Conservation (phyloP, 2,329 filamentous ascomycete species). For the Lizonia empirigonia region DNA sequence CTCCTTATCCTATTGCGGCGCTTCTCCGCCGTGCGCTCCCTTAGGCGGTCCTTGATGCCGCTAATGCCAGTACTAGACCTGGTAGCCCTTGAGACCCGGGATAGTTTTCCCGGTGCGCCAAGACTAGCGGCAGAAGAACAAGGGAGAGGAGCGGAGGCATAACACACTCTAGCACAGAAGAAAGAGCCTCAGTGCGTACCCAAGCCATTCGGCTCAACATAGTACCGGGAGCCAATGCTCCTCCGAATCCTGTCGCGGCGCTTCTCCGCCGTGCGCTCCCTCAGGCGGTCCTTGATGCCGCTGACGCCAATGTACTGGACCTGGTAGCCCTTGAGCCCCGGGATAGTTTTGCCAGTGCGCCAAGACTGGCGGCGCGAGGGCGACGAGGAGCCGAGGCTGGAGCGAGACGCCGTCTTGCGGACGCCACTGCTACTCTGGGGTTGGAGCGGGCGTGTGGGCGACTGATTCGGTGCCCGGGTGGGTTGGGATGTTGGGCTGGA, state of each 20-base stretch:
- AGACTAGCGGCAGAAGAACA: too few species aligned
- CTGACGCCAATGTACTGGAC: constrained; percentile 59
- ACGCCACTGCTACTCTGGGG: constrained; percentile 25
- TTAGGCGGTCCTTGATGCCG: constrained; percentile 56
- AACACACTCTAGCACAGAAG: constrained; percentile 2
- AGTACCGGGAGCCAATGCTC: constrained; percentile 58
- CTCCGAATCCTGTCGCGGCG: constrained; percentile 59
- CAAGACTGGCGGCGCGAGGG: constrained; percentile 31
- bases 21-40: too few species aligned
- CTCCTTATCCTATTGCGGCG: too few species aligned
- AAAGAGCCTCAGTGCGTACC: constrained; percentile 7
- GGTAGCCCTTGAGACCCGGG: constrained; percentile 52
- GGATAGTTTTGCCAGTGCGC: constrained; percentile 44
- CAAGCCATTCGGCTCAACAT: constrained; percentile 31
- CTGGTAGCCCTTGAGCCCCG: constrained; percentile 53
- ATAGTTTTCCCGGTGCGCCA: too few species aligned
- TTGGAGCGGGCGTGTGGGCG: constrained; percentile 29
- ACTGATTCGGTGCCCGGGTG: constrained; percentile 31
- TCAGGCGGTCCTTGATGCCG: constrained; percentile 56
- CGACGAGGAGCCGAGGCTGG: constrained; percentile 28
- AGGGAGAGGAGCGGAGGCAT: too few species aligned
- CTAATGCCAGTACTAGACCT: constrained; percentile 58
- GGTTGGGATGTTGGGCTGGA: constrained; percentile 19
- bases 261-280: constrained; percentile 57
- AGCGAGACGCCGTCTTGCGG: constrained; percentile 28